Percentiles rank a stretch among this genome's conserved stretches.
These are phyloP conservation scores for Erodium texanum DNA, from an alignment of 441 rosid species.

Conservation along the genomic window DNA sequence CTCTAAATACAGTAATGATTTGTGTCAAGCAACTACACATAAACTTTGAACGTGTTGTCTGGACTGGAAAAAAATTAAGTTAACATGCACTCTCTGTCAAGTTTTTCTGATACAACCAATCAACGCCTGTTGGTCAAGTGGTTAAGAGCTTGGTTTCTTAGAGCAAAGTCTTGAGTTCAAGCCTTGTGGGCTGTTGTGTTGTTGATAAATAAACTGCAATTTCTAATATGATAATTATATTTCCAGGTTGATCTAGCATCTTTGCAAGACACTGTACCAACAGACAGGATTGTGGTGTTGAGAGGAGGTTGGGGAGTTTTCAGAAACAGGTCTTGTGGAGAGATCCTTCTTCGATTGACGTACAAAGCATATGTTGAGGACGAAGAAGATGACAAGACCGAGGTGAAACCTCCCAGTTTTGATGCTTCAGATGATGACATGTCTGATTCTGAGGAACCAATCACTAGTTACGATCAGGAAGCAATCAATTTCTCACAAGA, in stretches of 20 bases:
- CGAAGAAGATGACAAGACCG: slow-evolving; percentile 51
- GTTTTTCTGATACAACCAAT: no score
- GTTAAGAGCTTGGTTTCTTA: no score
- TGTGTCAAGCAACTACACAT: no score
- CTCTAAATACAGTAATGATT: no score
- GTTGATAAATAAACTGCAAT: no score
- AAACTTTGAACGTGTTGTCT: no score
- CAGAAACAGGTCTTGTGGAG: slow-evolving; percentile 64
- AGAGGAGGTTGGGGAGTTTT: slow-evolving; percentile 73
- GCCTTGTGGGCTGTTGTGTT: no score
- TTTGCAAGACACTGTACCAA: slow-evolving; percentile 86
- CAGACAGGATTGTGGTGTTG: slow-evolving; percentile 62
- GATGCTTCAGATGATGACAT: slow-evolving; percentile 68
- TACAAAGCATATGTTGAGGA: slow-evolving; percentile 95
- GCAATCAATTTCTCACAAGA: slow-evolving; percentile 31
- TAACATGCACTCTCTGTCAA: no score
- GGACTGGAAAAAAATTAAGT: no score
- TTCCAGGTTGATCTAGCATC: slow-evolving; percentile 69
- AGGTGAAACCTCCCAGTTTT: slow-evolving; percentile 32
- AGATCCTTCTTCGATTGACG: slow-evolving; percentile 73
- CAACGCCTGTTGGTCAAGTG: no score
- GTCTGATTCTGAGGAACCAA: slow-evolving; percentile 59
- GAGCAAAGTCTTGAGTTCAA: no score
- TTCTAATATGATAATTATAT: background rate
- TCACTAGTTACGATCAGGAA: slow-evolving; percentile 24